These are phyloP conservation scores for Hyaloscypha finlandica DNA, from an alignment of 495 filamentous ascomycete genomes.

Conservation along the genomic window DNA sequence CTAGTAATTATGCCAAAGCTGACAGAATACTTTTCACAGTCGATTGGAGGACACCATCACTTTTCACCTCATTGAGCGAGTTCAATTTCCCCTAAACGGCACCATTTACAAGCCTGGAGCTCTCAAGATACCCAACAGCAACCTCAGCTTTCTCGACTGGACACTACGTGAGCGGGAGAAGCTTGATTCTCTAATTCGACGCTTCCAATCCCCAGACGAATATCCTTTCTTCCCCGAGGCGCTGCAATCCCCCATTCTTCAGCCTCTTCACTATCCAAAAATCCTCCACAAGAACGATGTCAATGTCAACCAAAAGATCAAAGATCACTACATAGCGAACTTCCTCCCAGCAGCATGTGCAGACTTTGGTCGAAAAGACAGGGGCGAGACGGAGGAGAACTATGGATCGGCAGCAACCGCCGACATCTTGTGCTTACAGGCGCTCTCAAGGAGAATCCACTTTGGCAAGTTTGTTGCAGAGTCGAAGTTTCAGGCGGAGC, in stretches of 20 bases:
- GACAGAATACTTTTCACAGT: constrained; percentile 44
- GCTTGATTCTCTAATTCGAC: constrained; percentile 90
- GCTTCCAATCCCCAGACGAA: constrained; percentile 95
- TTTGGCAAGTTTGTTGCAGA: constrained; percentile 99
- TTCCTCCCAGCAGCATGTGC: constrained; percentile 82
- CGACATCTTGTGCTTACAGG: constrained; percentile 90
- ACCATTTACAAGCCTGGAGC: constrained; percentile 84
- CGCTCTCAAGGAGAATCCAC: constrained; percentile 88
- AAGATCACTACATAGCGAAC: constrained; percentile 75
- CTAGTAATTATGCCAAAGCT: constrained; percentile 2
- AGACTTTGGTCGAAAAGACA: constrained; percentile 70
- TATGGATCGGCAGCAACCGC: constrained; percentile 91
- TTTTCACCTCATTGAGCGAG: constrained; percentile 96
- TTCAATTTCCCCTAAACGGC: constrained; percentile 91
- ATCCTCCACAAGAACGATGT: constrained; percentile 93
- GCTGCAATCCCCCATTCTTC: constrained; percentile 77
- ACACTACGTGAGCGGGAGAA: constrained; percentile 86
- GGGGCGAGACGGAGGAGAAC: constrained; percentile 87
- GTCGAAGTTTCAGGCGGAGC: constrained; percentile 89
- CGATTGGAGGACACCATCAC: constrained; percentile 98
- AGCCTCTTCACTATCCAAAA: constrained; percentile 84
- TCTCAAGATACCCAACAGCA: constrained; percentile 70
- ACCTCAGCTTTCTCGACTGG: constrained; percentile 89
- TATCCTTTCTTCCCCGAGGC: constrained; percentile 94
- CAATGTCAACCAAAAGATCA: constrained; percentile 87